Evolutionary conservation across 1,284 basidiomycete genomes (phyloP), one percentile per base, ranked within the genome.

Genomic region (Erythrobasidium hasegawianum): DNA sequence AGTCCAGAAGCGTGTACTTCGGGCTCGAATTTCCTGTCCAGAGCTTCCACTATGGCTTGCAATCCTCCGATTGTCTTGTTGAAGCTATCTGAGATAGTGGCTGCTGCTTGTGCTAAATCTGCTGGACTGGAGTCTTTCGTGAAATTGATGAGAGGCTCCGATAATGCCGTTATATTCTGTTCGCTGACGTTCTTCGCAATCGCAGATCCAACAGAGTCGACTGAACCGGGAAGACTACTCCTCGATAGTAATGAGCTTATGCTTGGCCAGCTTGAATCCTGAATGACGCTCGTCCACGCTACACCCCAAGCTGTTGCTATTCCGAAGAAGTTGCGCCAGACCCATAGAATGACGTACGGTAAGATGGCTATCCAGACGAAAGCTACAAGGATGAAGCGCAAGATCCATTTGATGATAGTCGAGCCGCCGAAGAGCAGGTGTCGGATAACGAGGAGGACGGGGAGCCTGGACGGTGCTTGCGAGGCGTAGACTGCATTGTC

Each of bases 281-380:
- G 61, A 11, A 58, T 53, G 11, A 49, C 62, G 39, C 50, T 52
- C 33, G 41, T 58, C 62, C 62, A 68, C 60, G 49, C 60, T 50
- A 84, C 87, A 71, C 76, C 89, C 88, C 85, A 84, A 38, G 85
- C 84, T 71, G 92, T 88, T 13, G 88, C 88, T 80, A 88, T 83
- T 14, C 85, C 84, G 73, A 93, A 92, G 76, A 89, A 90, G 77
- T 87, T 83, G 71, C 89, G 81, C 88, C 90, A 94, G 11, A 89
- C 87, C 85, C 87, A 88, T 16, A 96, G 86, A n/a, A 91, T 94
- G 40, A 86, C 82, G 82, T 86, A 88, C 1, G 95, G 95, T n/a
- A 98, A 81, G 2, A 92, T 77, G 0, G 87, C 89, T 4, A 97
- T 81, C 95, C 95, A 98, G 45, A 90, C 85, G 18, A 84, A 77